A percentile compares a stretch with the other conserved stretches of the same genome.
These are phyloP conservation scores for Parasitella parasitica DNA, from an alignment of 371 early-diverging fungal species.

Conservation along the genomic window DNA sequence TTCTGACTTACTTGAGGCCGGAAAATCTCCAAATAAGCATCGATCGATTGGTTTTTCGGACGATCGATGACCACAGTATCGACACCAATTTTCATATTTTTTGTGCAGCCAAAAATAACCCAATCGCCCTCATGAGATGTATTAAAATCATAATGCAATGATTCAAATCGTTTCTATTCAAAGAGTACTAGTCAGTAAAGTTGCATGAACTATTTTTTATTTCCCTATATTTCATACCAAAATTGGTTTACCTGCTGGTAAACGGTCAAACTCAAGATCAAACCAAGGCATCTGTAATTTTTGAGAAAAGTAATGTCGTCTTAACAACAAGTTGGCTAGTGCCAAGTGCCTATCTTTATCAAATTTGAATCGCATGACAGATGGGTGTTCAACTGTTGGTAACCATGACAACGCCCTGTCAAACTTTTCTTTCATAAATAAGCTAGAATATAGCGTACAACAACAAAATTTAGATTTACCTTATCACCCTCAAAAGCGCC, in stretches of 20 bases:
- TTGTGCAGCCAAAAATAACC: conserved; percentile 46
- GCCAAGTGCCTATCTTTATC: conserved; percentile 34
- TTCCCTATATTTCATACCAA: conserved; percentile 12
- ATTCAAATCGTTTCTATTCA: conserved; percentile 1
- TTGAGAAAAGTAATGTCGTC: conserved; percentile 34
- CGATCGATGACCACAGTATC: conserved; percentile 48
- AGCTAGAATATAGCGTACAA: background rate
- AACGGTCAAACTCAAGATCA: conserved; percentile 20
- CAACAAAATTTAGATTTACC: background rate
- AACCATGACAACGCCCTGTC: conserved; percentile 28
- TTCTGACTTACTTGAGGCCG: conserved; percentile 31
- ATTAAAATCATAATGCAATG: conserved; percentile 44
- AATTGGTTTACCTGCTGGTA: conserved; percentile 24
- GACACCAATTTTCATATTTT: conserved; percentile 42
- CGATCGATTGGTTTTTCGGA: conserved; percentile 25
- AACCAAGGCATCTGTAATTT: conserved; percentile 23
- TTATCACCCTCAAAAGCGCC: conserved; percentile 20
- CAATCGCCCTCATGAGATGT: conserved; percentile 68
- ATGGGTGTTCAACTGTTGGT: conserved; percentile 23
- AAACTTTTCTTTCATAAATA: conserved; percentile 20
- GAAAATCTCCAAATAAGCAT: conserved; percentile 35
- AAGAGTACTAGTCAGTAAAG: background rate
- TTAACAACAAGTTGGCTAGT: conserved; percentile 30
- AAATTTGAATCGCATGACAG: conserved; percentile 34
- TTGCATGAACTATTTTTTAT: background rate